Base-by-base conservation (phyloP, 768 basidiomycete species). In the Albatrellus ellisii region DNA sequence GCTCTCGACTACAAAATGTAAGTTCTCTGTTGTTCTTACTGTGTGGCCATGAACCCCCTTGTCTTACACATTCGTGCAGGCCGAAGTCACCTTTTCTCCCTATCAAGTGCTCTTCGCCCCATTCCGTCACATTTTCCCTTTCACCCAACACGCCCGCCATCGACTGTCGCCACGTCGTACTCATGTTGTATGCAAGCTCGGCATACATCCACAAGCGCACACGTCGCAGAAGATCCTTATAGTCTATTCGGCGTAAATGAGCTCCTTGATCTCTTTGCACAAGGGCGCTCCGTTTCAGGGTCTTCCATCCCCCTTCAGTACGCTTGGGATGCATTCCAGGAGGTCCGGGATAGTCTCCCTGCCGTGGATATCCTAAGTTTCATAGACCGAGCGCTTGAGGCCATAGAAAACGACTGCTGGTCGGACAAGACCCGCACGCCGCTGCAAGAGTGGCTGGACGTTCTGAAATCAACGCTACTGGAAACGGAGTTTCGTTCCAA, bases 321-420 rank as follows among this genome's bases (percentile, higher is more conserved):
- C 36, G 48, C 48, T 11, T 50, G 48, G 48, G 14, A 6, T 27
- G 46, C 46, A 6, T 47, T 48, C 15, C 24, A 26, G n/a, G 29
- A 41, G 24, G 39, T 44, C 22, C 41, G 32, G 2, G 43, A 33
- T 15, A 39, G 25, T 25, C n/a, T 42, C 33, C 22, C 29, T 22
- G 24, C 39, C 4, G 36, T 24, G 7, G 22, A 25, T 12, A 24
- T 40, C 36, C 36, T 50, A 31, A 24, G 15, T 17, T 50, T 50
- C 20, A 36, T 45, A 20, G 49, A 50, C 48, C 47, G 47, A n/a
- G 43, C 41, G 2, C 26, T 45, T 10, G 34, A 46, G 17, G 29
- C 26, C 27, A n/a, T 48, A n/a, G 49, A 50, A 35, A 14, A 15
- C 24, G 40, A 10, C 41, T 42, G 36, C 21, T 24, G n/a, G 26